phyloP scores from a whole-genome alignment of 495 filamentous ascomycete genomes.

The Neurospora tetraspora region DNA sequence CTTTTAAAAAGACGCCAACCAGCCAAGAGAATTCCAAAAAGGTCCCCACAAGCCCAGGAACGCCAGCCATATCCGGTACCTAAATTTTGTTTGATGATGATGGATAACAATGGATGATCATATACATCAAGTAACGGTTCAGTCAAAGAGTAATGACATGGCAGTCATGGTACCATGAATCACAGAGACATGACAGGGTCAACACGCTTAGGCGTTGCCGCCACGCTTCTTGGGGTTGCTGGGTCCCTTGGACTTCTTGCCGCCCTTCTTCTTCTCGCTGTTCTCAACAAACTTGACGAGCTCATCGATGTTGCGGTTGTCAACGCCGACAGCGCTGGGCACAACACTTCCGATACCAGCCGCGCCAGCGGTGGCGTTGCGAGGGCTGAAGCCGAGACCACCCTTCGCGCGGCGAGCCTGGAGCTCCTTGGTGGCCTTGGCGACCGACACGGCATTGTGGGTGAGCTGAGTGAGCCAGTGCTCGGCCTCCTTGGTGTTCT shows the following conservation, averaged over 20 bases:
- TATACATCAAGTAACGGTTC: neutral
- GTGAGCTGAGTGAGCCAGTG: conserved; percentile 95
- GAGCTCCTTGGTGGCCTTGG: conserved; percentile 81
- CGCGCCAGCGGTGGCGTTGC: conserved; percentile 38
- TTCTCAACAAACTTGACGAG: conserved; percentile 14
- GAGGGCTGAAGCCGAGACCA: conserved; percentile 35
- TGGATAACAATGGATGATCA: neutral
- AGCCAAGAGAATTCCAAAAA: neutral
- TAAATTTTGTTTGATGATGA: neutral
- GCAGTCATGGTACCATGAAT: neutral
- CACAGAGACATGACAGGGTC: neutral
- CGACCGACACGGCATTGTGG: conserved; percentile 84
- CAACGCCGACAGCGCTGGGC: conserved; percentile 4
- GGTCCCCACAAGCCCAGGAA: neutral
- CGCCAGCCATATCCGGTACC: neutral
- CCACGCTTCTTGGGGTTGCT: conserved; percentile 64
- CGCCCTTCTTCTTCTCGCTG: conserved; percentile 21
- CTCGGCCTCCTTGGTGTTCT: conserved; percentile 91
- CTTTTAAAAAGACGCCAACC: neutral
- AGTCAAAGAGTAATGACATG: neutral
- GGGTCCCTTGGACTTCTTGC: conserved; percentile 59
- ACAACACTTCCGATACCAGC: conserved; percentile 20
- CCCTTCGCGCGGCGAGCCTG: conserved; percentile 57
- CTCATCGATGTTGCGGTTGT: conserved; percentile 15
- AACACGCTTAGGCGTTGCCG: conserved; percentile 5